Percentiles rank a stretch among this genome's conserved stretches.
Evolutionary conservation across 2,329 filamentous ascomycete species (phyloP).

Genomic region (Cercospora sp.): DNA sequence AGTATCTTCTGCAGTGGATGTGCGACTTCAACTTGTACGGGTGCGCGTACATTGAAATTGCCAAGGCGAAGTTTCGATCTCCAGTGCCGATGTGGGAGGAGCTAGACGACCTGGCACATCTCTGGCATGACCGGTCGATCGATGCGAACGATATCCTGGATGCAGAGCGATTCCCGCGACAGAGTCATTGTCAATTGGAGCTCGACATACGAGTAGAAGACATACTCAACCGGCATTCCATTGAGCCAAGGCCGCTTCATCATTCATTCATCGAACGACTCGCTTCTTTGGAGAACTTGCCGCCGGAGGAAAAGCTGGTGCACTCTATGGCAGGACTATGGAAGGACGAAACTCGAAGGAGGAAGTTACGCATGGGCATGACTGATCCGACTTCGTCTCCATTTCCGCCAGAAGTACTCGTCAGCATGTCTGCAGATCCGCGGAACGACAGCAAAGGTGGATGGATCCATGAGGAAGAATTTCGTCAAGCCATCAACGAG

Average conservation of each 20-base stretch:
- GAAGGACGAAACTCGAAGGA: conserved; percentile 81
- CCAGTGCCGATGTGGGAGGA: conserved; percentile 72
- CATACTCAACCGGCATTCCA: conserved; percentile 76
- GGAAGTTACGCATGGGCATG: conserved; percentile 70
- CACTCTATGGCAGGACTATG: conserved; percentile 92
- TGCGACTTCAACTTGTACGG: conserved; percentile 97
- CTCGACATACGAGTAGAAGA: conserved; percentile 86
- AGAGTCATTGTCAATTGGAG: conserved; percentile 86
- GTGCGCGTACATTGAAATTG: conserved; percentile 77
- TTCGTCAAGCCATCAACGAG: conserved; percentile 62
- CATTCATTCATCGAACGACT: conserved; percentile 80
- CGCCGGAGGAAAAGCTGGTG: conserved; percentile 75
- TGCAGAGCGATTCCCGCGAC: conserved; percentile 65
- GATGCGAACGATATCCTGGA: conserved; percentile 60
- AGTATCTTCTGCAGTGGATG: conserved; percentile 96
- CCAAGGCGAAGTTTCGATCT: conserved; percentile 68
- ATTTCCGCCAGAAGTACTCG: conserved; percentile 75
- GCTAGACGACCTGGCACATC: conserved; percentile 60
- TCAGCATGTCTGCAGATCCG: conserved; percentile 85
- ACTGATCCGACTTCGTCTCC: conserved; percentile 67
- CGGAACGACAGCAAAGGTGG: conserved; percentile 70
- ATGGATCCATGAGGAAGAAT: conserved; percentile 93
- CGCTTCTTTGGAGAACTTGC: conserved; percentile 53
- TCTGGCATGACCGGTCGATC: conserved; percentile 80
- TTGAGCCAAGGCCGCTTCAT: conserved; percentile 76